Evolutionary conservation across 1,284 basidiomycete genomes (phyloP), one percentile per base, ranked within the genome.

Genomic region (Ganoderma sp.): DNA sequence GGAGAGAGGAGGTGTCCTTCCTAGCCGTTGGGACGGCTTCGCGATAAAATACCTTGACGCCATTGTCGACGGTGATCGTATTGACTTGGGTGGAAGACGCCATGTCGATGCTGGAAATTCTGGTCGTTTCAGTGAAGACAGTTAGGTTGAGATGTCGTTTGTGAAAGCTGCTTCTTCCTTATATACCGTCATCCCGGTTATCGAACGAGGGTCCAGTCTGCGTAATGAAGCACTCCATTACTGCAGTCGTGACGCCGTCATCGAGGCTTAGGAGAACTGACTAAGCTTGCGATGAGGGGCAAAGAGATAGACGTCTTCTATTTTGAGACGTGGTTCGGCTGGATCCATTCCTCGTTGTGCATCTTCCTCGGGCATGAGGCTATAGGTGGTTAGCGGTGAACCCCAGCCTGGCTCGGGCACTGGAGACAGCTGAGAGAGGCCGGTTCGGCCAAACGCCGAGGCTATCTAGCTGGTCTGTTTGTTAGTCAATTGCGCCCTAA

Each of bases 1-100:
- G 82, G 7, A 69, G 37, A 1, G 63, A 28, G 14, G 48, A 43
- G 10, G 39, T 9, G 56, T 63, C 57, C 54, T 34, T 25, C 0
- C 75, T 75, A 3, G 75, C 66, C 1, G 70, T 28, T 1, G 68
- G 64, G 5, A 82, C 82, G 0, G 84, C 81, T 63, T 81, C 77
- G 61, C 82, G 80, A 73, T 85, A 86, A 76, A 83, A 83, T 5
- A 86, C 73, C 6, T 79, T 74, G 62, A 83, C 61, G 34, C 71
- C 77, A 48, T 78, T 77, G 68, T 82, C 79, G 45, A 77, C 80
- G 3, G 73, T 67, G 64, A 81, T 71, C 41, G 72, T 75, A 62
- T 76, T 75, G 58, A 73, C 64, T 19, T 72, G 69, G 41, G 69
- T 74, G 2, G 63, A 39, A 1, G 63, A 39, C 19, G 69, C 65